Conservation (phyloP, 192 early-diverging fungal genomes). For the Rhizophlyctis rosea region DNA sequence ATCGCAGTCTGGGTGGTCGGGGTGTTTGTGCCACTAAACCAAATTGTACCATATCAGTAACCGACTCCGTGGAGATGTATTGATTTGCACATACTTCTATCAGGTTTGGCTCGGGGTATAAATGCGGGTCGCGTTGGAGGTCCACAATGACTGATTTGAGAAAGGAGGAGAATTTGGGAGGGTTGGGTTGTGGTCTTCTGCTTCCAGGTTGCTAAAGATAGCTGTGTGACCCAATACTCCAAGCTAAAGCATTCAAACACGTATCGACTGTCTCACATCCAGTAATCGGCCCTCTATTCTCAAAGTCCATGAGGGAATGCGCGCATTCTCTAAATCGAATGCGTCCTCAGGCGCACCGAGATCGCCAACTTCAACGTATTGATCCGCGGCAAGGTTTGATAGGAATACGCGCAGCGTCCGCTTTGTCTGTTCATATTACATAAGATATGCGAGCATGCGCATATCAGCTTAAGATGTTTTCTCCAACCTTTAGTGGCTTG, state of each 20-base stretch:
- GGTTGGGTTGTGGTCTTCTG: slow-evolving; percentile 40
- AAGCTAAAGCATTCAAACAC: slow-evolving; percentile 4
- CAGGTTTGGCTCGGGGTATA: slow-evolving; percentile 76
- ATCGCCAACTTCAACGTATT: slow-evolving; percentile 48
- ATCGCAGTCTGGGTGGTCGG: slow-evolving; percentile 58
- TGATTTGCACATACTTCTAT: slow-evolving; percentile 58
- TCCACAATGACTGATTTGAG: slow-evolving; percentile 81
- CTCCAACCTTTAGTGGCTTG: slow-evolving; percentile 11
- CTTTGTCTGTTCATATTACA: slow-evolving; percentile 39
- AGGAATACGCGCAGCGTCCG: slow-evolving; percentile 87
- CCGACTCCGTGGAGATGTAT: background rate
- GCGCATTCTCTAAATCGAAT: slow-evolving; percentile 28
- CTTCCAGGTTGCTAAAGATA: slow-evolving; percentile 41
- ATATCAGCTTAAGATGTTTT: background rate
- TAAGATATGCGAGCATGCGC: background rate
- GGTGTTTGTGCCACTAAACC: slow-evolving; percentile 60
- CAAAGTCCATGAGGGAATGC: slow-evolving; percentile 85
- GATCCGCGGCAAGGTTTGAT: slow-evolving; percentile 83
- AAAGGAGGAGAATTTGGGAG: slow-evolving; percentile 83
- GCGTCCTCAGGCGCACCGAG: slow-evolving; percentile 43
- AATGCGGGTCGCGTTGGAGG: slow-evolving; percentile 70
- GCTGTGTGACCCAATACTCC: slow-evolving; percentile 9
- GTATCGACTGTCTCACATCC: slow-evolving; percentile 67
- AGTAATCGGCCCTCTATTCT: slow-evolving; percentile 85
- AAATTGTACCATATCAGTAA: background rate